A percentile compares a stretch with the other conserved stretches of the same genome.
Evolutionary conservation across 441 rosid genomes (phyloP).

Genomic region (Eruca vesicaria): DNA sequence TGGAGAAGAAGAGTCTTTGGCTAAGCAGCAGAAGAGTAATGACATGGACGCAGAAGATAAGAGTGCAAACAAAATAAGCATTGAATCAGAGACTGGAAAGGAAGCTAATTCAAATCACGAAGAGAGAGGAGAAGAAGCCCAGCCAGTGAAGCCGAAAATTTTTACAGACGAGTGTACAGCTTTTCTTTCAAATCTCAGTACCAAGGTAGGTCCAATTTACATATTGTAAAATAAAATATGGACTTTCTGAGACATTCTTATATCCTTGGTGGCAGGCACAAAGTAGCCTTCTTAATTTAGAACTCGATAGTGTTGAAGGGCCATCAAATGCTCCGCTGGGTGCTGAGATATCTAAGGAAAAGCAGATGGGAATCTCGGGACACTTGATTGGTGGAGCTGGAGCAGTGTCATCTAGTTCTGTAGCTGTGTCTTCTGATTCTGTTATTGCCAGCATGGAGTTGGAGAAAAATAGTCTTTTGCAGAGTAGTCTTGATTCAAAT

Average conservation of each 20-base stretch:
- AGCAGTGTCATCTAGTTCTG: slow-evolving; percentile 46
- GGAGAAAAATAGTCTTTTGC: slow-evolving; percentile 31
- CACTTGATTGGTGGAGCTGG: slow-evolving; percentile 31
- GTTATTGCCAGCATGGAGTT: slow-evolving; percentile 39
- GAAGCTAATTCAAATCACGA: slow-evolving; percentile 37
- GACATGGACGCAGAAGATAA: slow-evolving; percentile 29
- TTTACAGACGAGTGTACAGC: slow-evolving; percentile 85
- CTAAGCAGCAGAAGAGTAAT: slow-evolving; percentile 62
- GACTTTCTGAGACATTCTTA: slow-evolving; percentile 30
- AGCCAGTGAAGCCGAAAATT: slow-evolving; percentile 48
- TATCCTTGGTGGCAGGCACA: slow-evolving; percentile 20
- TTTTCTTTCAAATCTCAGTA: slow-evolving; percentile 71
- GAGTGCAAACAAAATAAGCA: slow-evolving; percentile 31
- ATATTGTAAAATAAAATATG: background rate
- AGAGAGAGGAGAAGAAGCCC: slow-evolving; percentile 40
- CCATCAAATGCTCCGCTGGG: slow-evolving; percentile 41
- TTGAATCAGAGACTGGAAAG: slow-evolving; percentile 39
- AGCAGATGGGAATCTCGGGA: slow-evolving; percentile 31
- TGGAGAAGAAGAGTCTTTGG: slow-evolving; percentile 56
- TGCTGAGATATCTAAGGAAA: slow-evolving; percentile 37
- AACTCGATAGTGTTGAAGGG: slow-evolving; percentile 40
- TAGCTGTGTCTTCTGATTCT: slow-evolving; percentile 41
- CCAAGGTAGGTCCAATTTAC: slow-evolving; percentile 44
- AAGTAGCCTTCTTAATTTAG: slow-evolving; percentile 37
- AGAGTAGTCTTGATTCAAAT: slow-evolving; percentile 44